Conservation (phyloP, 306 rosid species). For the Prunus dulcis region DNA sequence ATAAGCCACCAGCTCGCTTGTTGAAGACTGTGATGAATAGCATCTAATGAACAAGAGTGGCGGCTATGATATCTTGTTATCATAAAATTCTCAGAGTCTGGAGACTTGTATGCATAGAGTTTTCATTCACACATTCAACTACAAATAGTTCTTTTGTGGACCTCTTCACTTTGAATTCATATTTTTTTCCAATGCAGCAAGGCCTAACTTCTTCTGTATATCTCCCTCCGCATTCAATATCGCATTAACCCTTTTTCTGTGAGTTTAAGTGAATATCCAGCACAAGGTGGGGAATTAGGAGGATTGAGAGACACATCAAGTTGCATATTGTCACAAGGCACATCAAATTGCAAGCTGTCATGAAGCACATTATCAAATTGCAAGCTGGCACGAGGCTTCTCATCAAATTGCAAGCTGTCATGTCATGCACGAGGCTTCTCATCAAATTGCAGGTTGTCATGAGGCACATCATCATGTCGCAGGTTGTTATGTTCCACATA, state of each 20-base stretch:
- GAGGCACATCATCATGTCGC: not conserved
- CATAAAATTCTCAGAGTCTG: not conserved
- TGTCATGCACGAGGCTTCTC: not conserved
- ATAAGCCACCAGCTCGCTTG: constrained; percentile 30
- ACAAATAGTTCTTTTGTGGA: not conserved
- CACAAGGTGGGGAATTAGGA: not conserved
- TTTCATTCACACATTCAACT: constrained; percentile 11
- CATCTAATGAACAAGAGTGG: constrained; percentile 10
- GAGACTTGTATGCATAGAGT: constrained; percentile 6
- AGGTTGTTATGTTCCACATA: not conserved
- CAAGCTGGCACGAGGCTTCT: not conserved
- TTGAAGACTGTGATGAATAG: constrained; percentile 7
- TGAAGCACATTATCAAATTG: not conserved
- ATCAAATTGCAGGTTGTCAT: not conserved
- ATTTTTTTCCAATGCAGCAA: not conserved
- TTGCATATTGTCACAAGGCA: not conserved
- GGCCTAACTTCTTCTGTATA: not conserved
- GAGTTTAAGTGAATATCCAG: not conserved
- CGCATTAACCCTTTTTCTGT: not conserved
- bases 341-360: not conserved
- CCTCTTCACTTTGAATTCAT: not conserved
- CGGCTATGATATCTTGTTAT: not conserved
- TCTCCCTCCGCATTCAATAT: not conserved
- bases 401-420: not conserved
- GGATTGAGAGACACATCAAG: not conserved